Base-by-base conservation (phyloP, 2,329 filamentous ascomycete species). In the Apiospora sp. region DNA sequence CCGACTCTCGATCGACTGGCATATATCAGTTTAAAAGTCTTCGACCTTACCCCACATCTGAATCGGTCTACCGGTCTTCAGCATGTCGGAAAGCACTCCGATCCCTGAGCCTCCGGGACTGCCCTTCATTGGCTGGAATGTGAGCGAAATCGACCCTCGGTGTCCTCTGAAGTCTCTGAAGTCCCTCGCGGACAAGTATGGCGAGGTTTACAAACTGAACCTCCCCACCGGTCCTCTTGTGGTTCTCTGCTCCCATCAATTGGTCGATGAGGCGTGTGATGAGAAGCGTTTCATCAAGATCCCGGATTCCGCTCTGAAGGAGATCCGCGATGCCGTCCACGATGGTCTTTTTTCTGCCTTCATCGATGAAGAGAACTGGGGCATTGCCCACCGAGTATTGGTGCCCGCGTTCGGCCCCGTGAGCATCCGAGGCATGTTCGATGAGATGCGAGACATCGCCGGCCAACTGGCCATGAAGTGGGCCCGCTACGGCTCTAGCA, bases 351-450 rank as follows among this genome's bases (percentile, higher is more conserved):
- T 94, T 78, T 93, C 91, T 0, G 91, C 84, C 41, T 70, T 12
- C 14, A 3, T 22, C 10, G 85, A 86, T 3, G 88, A 90, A 75
- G 84, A 86, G 71, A 90, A 91, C 76, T 94, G 92, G 92, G 89
- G 87, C 37, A 87, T 92, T 75, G 92, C 93, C 41, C 89, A 93
- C 77, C 84, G 90, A 30, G 83, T 91, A 22, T 83, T 94, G 71
- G 87, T 92, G 77, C 92, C 92, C 0, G 91, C 91, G 2, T 93
- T 94, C 79, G 92, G 92, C 0, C 92, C 92, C 0, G 80, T 93
- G 30, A 86, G 88, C 1, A 93, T 94, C 76, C 86, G 89, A 48
- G 84, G 82, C 72, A 94, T 94, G 92, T 94, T 92, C 74, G 86
- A 88, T 73, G 90, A 91, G 77, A 92, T 92, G 90, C 86, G 91